phyloP scores from a whole-genome alignment of 768 basidiomycete species.

The Chlorophyllum brunneum region DNA sequence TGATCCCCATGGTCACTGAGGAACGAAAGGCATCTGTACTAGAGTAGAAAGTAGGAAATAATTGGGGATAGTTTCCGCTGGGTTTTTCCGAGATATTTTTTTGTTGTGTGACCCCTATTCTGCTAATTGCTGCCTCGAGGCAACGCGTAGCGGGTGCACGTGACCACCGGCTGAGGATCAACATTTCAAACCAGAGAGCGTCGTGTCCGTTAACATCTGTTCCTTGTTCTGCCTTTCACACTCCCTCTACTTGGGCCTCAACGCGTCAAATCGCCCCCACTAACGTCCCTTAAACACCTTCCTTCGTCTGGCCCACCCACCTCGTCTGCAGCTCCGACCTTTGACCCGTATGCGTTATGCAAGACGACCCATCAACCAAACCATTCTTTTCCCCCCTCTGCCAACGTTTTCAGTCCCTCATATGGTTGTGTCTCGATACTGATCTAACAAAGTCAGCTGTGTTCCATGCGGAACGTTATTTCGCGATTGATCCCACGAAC shows the following conservation, averaged over 20 bases:
- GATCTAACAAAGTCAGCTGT: constrained; percentile 76
- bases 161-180: constrained; percentile 11
- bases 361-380: constrained; percentile 42
- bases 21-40: background rate
- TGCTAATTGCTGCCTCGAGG: constrained; percentile 6
- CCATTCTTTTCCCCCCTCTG: constrained; percentile 53
- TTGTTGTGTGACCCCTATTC: background rate
- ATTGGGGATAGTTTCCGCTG: background rate
- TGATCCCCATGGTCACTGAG: constrained; percentile 74
- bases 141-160: constrained; percentile 10
- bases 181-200: constrained; percentile 10
- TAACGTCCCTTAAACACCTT: constrained; percentile 1
- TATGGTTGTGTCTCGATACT: constrained; percentile 84
- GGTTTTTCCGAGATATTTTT: background rate
- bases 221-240: background rate
- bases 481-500: constrained; percentile 60
- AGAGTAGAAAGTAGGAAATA: constrained; percentile 8
- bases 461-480: constrained; percentile 88
- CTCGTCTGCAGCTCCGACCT: constrained; percentile 1
- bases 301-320: constrained; percentile 28
- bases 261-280: constrained; percentile 8
- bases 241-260: background rate
- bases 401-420: constrained; percentile 65
- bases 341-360: constrained; percentile 36
- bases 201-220: constrained; percentile 9